Conservation (phyloP, 2,329 filamentous ascomycete genomes). For the Chalaropsis ovoidea region DNA sequence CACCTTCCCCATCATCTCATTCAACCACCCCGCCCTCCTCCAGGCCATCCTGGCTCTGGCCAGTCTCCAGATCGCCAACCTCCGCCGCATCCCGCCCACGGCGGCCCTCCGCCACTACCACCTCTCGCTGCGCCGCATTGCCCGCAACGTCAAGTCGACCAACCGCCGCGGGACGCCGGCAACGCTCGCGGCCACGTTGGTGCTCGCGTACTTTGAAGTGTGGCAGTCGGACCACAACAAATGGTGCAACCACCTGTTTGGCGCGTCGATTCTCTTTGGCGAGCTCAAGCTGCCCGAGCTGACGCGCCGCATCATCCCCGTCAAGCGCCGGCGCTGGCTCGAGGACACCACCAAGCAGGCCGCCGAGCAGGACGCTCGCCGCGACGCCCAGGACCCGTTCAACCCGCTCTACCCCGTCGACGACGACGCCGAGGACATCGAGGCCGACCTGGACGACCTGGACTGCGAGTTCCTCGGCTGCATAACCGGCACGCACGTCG, state of each 20-base stretch:
- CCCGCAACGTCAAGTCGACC: slow-evolving; percentile 60
- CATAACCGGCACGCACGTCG: slow-evolving; percentile 36
- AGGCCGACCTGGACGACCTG: slow-evolving; percentile 34
- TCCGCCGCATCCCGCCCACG: slow-evolving; percentile 63
- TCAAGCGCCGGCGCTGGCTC: slow-evolving; percentile 42
- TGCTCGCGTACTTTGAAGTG: slow-evolving; percentile 87
- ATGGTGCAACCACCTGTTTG: slow-evolving; percentile 87
- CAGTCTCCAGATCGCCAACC: slow-evolving; percentile 76
- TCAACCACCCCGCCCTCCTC: slow-evolving; percentile 75
- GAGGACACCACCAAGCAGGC: slow-evolving; percentile 33
- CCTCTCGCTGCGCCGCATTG: slow-evolving; percentile 67
- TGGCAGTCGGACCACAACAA: slow-evolving; percentile 90
- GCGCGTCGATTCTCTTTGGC: slow-evolving; percentile 67
- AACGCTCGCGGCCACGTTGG: slow-evolving; percentile 76
- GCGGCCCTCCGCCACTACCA: slow-evolving; percentile 89
- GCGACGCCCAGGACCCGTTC: slow-evolving; percentile 28
- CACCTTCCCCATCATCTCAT: slow-evolving; percentile 70
- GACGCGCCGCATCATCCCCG: slow-evolving; percentile 57
- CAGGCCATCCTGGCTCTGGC: slow-evolving; percentile 84
- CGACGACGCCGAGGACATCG: slow-evolving; percentile 27
- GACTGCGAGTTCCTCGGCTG: slow-evolving; percentile 37
- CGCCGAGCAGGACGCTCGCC: slow-evolving; percentile 6
- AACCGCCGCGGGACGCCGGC: slow-evolving; percentile 61
- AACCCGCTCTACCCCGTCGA: slow-evolving; percentile 29
- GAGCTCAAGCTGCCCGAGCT: slow-evolving; percentile 72